A percentile compares a stretch with the other conserved stretches of the same genome.
Evolutionary conservation across 805 yeast species (phyloP).

Genomic region (Tetrapisispora iriomotensis): DNA sequence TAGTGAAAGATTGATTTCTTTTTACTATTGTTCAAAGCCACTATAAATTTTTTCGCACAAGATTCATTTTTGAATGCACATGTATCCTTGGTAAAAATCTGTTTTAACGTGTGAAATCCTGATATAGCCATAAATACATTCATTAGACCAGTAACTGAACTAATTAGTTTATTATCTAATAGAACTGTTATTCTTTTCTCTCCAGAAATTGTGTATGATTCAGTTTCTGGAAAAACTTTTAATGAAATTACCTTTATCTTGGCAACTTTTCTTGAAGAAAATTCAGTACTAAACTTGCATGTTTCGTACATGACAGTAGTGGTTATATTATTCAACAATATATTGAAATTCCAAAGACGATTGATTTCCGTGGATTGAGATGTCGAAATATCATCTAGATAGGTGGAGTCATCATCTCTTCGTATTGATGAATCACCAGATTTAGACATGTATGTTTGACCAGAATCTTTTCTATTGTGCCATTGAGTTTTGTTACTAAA

Average conservation of each 20-base stretch:
- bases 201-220: constrained; percentile 12
- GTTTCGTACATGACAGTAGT: constrained; percentile 28
- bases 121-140: constrained; percentile 39
- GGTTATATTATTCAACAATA: constrained; percentile 15
- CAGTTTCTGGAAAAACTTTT: constrained; percentile 20
- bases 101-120: constrained; percentile 35
- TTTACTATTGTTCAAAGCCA: constrained; percentile 12
- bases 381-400: constrained; percentile 17
- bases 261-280: constrained; percentile 24
- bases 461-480: constrained; percentile 16
- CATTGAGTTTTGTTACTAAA: constrained; percentile 21
- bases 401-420: constrained; percentile 9
- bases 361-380: constrained; percentile 29
- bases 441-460: constrained; percentile 13
- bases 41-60: constrained; percentile 21
- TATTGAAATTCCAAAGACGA: constrained; percentile 21
- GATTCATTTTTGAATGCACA: constrained; percentile 18
- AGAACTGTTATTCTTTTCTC: constrained; percentile 19
- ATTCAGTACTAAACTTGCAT: constrained; percentile 13
- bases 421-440: constrained; percentile 10
- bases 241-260: constrained; percentile 23
- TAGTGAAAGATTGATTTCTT: constrained; percentile 7
- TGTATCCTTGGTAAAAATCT: constrained; percentile 29
- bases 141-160: constrained; percentile 32
- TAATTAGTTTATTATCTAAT: constrained; percentile 21